Percentiles rank a stretch among this genome's conserved stretches.
Evolutionary conservation across 495 filamentous ascomycete species (phyloP).

Genomic region (Lepidopterella palustris): DNA sequence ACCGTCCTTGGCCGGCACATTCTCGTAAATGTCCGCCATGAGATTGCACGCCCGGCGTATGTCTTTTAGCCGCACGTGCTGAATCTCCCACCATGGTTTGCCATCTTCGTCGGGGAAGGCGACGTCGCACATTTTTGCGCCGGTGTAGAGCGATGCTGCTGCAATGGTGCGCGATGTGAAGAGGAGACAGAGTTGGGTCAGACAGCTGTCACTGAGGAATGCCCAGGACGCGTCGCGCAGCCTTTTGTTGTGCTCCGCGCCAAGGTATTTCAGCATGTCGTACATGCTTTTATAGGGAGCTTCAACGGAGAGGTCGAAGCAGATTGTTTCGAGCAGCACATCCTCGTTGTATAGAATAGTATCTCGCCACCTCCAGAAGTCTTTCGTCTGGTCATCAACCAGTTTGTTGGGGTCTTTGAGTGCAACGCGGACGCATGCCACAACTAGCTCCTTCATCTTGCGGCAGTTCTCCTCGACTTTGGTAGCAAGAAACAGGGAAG

Average conservation of each 20-base stretch:
- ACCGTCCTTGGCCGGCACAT: conserved; percentile 24
- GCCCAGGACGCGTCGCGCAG: conserved; percentile 82
- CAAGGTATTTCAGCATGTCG: conserved; percentile 64
- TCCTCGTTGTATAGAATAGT: conserved; percentile 88
- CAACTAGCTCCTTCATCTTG: conserved; percentile 86
- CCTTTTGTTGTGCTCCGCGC: conserved; percentile 61
- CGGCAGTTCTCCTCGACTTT: conserved; percentile 95
- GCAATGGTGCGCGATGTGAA: conserved; percentile 73
- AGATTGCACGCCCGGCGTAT: conserved; percentile 60
- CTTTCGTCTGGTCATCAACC: conserved; percentile 91
- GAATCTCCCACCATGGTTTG: conserved; percentile 80
- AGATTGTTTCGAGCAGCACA: conserved; percentile 79
- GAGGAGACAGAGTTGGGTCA: conserved; percentile 79
- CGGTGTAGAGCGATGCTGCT: conserved; percentile 79
- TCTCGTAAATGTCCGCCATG: conserved; percentile 69
- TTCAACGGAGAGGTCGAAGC: conserved; percentile 87
- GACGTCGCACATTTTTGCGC: conserved; percentile 60
- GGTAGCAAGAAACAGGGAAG: conserved; percentile 84
- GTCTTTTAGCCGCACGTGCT: conserved; percentile 55
- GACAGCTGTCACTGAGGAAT: conserved; percentile 81
- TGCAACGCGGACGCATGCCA: conserved; percentile 87
- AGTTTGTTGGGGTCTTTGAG: conserved; percentile 82
- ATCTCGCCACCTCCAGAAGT: conserved; percentile 95
- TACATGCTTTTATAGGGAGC: conserved; percentile 76
- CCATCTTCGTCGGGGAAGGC: conserved; percentile 68